These are phyloP conservation scores for Xylaria sp. DNA, from an alignment of 2,329 filamentous ascomycete species.

Conservation along the genomic window DNA sequence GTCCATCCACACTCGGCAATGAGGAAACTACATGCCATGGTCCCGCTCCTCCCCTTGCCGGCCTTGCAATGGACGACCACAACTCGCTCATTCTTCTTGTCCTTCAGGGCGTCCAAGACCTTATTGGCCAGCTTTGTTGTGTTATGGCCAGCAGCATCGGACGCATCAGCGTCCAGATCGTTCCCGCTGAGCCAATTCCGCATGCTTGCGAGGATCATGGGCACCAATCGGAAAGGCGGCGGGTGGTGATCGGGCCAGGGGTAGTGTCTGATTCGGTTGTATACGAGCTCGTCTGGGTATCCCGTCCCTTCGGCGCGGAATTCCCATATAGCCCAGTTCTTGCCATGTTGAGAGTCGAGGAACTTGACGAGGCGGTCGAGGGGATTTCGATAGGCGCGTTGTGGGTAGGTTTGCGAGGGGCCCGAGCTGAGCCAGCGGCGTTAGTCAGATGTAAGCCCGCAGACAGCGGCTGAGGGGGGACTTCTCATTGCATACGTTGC, in stretches of 20 bases:
- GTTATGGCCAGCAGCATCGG: conserved; percentile 30
- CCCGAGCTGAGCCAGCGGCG: conserved; percentile 73
- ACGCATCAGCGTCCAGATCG: conserved; percentile 52
- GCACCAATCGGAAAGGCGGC: conserved; percentile 89
- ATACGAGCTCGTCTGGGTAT: conserved; percentile 91
- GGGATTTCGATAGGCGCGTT: conserved; percentile 93
- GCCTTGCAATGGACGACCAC: conserved; percentile 97
- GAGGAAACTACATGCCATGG: conserved; percentile 86
- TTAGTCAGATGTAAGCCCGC: conserved; percentile 2
- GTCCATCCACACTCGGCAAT: conserved; percentile 82
- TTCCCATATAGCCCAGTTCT: conserved; percentile 96
- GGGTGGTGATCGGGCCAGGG: conserved; percentile 98
- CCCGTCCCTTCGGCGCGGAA: conserved; percentile 97
- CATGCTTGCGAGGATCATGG: conserved; percentile 92
- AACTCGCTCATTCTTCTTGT: conserved; percentile 66
- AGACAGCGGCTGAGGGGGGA: background rate
- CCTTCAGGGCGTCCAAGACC: conserved; percentile 49
- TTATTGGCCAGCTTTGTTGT: conserved; percentile 43
- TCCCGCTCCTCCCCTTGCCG: conserved; percentile 93
- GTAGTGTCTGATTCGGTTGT: conserved; percentile 86
- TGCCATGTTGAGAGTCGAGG: conserved; percentile 84
- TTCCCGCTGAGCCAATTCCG: conserved; percentile 80
- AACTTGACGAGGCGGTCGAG: conserved; percentile 88
- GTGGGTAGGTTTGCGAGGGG: conserved; percentile 87
- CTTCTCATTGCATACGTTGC: conserved; percentile 61